These are phyloP conservation scores for Phlebiopsis gigantea DNA, from an alignment of 768 basidiomycete species.

Conservation along the genomic window DNA sequence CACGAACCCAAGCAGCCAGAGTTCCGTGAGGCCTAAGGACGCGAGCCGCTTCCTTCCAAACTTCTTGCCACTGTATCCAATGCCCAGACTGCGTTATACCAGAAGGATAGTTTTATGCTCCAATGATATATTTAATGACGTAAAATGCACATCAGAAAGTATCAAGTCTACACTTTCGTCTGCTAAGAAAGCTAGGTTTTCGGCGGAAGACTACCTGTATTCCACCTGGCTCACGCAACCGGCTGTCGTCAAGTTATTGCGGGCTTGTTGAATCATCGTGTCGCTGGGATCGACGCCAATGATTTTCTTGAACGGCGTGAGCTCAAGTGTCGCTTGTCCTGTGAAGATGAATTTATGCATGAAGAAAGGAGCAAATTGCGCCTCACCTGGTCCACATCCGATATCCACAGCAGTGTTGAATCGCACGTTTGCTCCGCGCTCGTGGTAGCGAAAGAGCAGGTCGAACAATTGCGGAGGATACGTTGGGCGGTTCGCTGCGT, in stretches of 20 bases:
- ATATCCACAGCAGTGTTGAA: slow-evolving; percentile 68
- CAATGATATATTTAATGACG: slow-evolving; percentile 16
- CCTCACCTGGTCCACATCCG: slow-evolving; percentile 78
- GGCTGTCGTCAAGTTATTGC: slow-evolving; percentile 7
- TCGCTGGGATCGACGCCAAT: slow-evolving; percentile 72
- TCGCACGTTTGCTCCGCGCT: slow-evolving; percentile 21
- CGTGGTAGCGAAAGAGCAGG: slow-evolving; percentile 57
- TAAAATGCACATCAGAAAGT: slow-evolving; percentile 50
- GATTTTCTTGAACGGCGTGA: slow-evolving; percentile 50
- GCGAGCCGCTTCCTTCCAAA: slow-evolving; percentile 64
- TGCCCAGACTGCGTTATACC: slow-evolving; percentile 67
- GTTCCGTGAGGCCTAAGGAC: slow-evolving; percentile 59
- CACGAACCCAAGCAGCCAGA: slow-evolving; percentile 66
- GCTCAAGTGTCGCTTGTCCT: slow-evolving; percentile 68
- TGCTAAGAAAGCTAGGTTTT: slow-evolving; percentile 46
- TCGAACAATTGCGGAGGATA: slow-evolving; percentile 67
- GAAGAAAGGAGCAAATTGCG: not conserved
- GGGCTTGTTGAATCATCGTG: slow-evolving; percentile 60
- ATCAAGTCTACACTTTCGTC: slow-evolving; percentile 59
- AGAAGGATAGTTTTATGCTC: not conserved
- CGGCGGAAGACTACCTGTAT: slow-evolving; percentile 40
- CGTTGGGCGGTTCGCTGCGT: slow-evolving; percentile 66
- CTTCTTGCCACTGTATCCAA: slow-evolving; percentile 72
- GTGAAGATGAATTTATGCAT: too few species aligned
- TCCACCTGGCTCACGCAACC: slow-evolving; percentile 23